Base-by-base conservation (phyloP, 805 yeast genomes). In the Candida lessepsii region DNA sequence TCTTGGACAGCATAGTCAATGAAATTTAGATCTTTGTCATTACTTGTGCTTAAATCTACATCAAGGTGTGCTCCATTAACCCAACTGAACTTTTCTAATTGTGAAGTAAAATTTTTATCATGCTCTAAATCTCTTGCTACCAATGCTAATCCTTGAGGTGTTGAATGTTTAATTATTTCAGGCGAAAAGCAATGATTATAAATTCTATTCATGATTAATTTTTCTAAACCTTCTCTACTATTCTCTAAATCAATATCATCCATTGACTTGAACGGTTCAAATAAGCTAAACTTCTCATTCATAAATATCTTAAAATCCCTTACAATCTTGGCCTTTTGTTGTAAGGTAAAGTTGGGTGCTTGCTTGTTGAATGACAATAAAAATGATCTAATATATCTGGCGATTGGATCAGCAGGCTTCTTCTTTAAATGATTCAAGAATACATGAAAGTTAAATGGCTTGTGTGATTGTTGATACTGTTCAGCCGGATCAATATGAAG, bases 201-300 rank as follows among this genome's bases (percentile, higher is more conserved):
- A 2, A 95, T 61, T 47, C 96, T 73, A 41, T 91, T 90, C 95
- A 90, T 87, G 8, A 95, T 73, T 30, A 93, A 71, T 59, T 93
- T 93, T 60, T 93, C 99, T 52, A 93, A 71, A 0, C 99, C 99
- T 51, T 89, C 97, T 49, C 81, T 67, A 2, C 95, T 82, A 54
- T 90, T 88, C 27, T 73, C 80, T 37, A 86, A 63, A 15, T 70
- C 69, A 2, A 71, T 75, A 13, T 78, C 80, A 30, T 61, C 67
- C 67, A 87, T 73, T 2, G 76, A 65, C 16, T 78, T 73, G 58
- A 93, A 91, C 1, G 97, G 97, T 46, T 83, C 84, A 51, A 70
- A 81, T 11, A 67, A 57, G 2, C 60, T 47, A 61, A 86, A 75
- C 53, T 83, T 83, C 13, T 72, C 80, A 41, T 73, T 76, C 40